Percentiles rank a stretch among this genome's conserved stretches.
Evolutionary conservation across 2,329 filamentous ascomycete genomes (phyloP).

Genomic region (Eurotiales sp.): DNA sequence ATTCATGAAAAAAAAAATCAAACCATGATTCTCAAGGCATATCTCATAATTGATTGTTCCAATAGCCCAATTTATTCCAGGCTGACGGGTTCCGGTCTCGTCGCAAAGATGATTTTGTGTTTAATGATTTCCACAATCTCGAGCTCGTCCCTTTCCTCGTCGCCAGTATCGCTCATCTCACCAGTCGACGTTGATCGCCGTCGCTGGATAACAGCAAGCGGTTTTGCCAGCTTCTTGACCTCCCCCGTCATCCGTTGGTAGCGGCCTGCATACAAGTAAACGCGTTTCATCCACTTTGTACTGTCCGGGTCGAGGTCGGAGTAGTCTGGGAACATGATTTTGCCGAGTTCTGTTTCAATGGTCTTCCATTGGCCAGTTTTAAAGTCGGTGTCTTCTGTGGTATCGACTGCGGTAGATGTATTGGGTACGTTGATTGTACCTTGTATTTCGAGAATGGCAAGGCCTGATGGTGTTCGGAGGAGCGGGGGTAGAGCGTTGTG

Average conservation of each 20-base stretch:
- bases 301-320: constrained; percentile 42
- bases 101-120: constrained; percentile 81
- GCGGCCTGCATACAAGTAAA: constrained; percentile 81
- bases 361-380: constrained; percentile 19
- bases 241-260: constrained; percentile 88
- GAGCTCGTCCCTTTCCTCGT: constrained; percentile 25
- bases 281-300: constrained; percentile 81
- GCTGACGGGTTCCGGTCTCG: constrained; percentile 79
- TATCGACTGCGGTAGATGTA: not conserved
- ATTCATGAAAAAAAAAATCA: too few relatives aligned
- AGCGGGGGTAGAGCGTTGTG: constrained; percentile 65
- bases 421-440: constrained; percentile 75
- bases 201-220: constrained; percentile 72
- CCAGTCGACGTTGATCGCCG: constrained; percentile 27
- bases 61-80: constrained; percentile 22
- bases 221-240: constrained; percentile 76
- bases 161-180: not conserved
- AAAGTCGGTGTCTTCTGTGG: constrained; percentile 29
- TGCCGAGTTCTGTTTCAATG: constrained; percentile 59
- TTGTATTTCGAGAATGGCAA: constrained; percentile 89
- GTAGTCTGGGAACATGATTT: constrained; percentile 75
- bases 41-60: not conserved
- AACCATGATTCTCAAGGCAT: not conserved
- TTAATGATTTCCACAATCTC: constrained; percentile 85
- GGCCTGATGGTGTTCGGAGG: constrained; percentile 81